Percentiles rank a stretch among this genome's conserved stretches.
These are phyloP conservation scores for Aspergillus clavatus DNA, from an alignment of 2,329 filamentous ascomycete species.

Conservation along the genomic window DNA sequence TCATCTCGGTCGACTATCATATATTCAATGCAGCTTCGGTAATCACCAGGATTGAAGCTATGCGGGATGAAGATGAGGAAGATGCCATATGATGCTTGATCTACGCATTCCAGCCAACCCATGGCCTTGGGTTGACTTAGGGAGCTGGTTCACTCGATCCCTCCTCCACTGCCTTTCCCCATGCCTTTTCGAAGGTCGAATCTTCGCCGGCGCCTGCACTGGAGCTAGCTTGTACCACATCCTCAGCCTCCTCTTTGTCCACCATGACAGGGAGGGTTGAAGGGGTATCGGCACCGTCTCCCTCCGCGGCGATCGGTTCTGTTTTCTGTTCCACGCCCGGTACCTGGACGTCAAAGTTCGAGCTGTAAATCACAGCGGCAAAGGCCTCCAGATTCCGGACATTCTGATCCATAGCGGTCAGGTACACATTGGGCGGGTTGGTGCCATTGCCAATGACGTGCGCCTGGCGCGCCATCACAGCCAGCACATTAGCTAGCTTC, in stretches of 20 bases:
- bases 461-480: conserved; percentile 84
- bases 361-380: conserved; percentile 47
- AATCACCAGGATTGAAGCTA: background rate
- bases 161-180: conserved; percentile 36
- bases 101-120: background rate
- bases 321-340: conserved; percentile 20
- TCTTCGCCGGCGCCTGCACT: conserved; percentile 13
- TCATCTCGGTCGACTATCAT: background rate
- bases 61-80: background rate
- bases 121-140: too few species aligned
- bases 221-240: conserved; percentile 1
- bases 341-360: conserved; percentile 40
- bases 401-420: conserved; percentile 41
- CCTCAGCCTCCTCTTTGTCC: conserved; percentile 13
- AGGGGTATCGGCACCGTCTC: conserved; percentile 10
- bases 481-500: conserved; percentile 84
- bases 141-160: conserved; percentile 4
- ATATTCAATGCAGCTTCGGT: background rate
- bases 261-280: conserved; percentile 20
- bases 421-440: conserved; percentile 43
- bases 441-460: conserved; percentile 76
- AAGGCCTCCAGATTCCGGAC: conserved; percentile 47
- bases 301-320: conserved; percentile 7
- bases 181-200: conserved; percentile 32
- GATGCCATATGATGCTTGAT: background rate